These are phyloP conservation scores for Termitomyces sp. DNA, from an alignment of 768 basidiomycete species.

Conservation along the genomic window DNA sequence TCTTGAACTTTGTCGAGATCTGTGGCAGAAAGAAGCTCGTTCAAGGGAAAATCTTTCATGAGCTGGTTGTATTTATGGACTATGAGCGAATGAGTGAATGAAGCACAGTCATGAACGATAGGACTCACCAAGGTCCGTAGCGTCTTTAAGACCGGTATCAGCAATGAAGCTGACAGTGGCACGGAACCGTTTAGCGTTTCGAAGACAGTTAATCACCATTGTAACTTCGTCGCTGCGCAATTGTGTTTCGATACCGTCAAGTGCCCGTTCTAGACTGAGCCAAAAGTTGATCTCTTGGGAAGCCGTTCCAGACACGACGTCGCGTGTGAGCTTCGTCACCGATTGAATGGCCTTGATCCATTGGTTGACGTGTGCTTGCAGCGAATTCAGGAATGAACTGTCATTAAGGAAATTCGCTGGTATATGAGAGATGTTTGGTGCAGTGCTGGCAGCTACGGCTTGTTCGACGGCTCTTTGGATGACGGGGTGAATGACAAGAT, in stretches of 20 bases:
- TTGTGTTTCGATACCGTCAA: conserved; percentile 92
- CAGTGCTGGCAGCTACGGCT: conserved; percentile 49
- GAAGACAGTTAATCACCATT: conserved; percentile 89
- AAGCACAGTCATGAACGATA: neutral
- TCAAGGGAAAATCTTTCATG: conserved; percentile 99
- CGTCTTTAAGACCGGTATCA: conserved; percentile 94
- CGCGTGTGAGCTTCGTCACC: conserved; percentile 92
- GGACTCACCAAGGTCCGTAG: conserved; percentile 75
- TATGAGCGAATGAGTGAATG: conserved; percentile 22
- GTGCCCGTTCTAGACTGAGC: conserved; percentile 89
- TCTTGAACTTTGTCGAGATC: conserved; percentile 96
- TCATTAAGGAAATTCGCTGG: conserved; percentile 77
- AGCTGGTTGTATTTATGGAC: conserved; percentile 98
- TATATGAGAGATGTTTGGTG: conserved; percentile 74
- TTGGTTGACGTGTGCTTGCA: conserved; percentile 90
- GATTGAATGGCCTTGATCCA: conserved; percentile 99
- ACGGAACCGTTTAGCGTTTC: conserved; percentile 95
- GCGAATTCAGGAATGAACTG: conserved; percentile 86
- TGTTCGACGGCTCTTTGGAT: conserved; percentile 86
- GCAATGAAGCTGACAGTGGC: conserved; percentile 98
- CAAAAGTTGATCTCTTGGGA: conserved; percentile 99
- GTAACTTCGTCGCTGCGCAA: conserved; percentile 88
- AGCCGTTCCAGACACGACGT: conserved; percentile 92
- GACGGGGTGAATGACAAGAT: conserved; percentile 85
- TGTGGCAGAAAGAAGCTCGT: conserved; percentile 93